Evolutionary conservation across 768 basidiomycete species (phyloP).

Genomic region (Boletus reticulatus): DNA sequence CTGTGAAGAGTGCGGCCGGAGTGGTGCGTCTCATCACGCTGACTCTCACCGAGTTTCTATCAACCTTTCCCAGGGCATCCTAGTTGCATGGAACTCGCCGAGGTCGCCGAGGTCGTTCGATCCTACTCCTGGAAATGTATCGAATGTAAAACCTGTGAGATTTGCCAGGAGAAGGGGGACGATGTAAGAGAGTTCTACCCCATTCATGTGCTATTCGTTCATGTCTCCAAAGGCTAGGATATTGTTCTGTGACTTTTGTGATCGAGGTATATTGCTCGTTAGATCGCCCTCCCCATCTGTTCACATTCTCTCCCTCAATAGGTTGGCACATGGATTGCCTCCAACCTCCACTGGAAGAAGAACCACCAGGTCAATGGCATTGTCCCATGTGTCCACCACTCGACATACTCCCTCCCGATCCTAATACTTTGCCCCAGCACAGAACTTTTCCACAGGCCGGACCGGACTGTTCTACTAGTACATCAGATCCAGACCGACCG

Average conservation of each 20-base stretch:
- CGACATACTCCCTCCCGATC: conserved; percentile 8
- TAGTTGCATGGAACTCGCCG: conserved; percentile 71
- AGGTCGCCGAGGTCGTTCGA: conserved; percentile 58
- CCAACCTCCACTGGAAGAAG: conserved; percentile 61
- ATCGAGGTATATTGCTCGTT: conserved; percentile 59
- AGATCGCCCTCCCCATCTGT: neutral
- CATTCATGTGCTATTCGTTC: conserved; percentile 17
- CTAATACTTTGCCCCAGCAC: conserved; percentile 22
- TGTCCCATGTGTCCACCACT: conserved; percentile 61
- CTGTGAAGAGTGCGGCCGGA: conserved; percentile 80
- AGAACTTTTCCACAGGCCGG: conserved; percentile 44
- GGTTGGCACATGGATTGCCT: conserved; percentile 89
- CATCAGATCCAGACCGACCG: conserved; percentile 28
- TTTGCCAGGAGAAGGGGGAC: conserved; percentile 81
- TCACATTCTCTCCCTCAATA: conserved; percentile 22
- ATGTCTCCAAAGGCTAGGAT: conserved; percentile 58
- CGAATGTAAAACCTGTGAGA: conserved; percentile 91
- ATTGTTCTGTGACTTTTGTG: conserved; percentile 92
- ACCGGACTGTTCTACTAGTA: conserved; percentile 13
- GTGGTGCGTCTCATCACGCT: conserved; percentile 49
- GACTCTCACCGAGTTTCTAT: neutral
- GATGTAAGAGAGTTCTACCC: conserved; percentile 58
- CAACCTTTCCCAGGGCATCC: conserved; percentile 62
- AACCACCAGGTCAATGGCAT: conserved; percentile 77
- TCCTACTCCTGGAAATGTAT: conserved; percentile 85